Conservation (phyloP, 2,329 filamentous ascomycete species). For the Sphaerulina musiva region DNA sequence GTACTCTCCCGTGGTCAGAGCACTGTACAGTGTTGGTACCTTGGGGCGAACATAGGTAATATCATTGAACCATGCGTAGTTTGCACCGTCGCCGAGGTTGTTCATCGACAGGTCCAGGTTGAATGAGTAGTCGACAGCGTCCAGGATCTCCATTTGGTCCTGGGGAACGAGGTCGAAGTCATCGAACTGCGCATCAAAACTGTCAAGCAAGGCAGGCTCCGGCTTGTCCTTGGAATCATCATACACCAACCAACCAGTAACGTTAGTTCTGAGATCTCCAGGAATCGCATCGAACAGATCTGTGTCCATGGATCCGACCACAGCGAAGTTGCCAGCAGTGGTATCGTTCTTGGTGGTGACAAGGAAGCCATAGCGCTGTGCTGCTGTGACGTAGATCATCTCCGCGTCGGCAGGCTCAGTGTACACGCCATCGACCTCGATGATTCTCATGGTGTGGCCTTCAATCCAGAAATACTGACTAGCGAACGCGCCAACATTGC, state of each 20-base stretch:
- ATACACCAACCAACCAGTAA: conserved; percentile 52
- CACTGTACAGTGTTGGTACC: conserved; percentile 75
- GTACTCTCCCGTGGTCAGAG: conserved; percentile 54
- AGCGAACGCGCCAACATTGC: conserved; percentile 65
- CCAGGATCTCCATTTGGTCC: conserved; percentile 57
- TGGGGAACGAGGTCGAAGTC: conserved; percentile 65
- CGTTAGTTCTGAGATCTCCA: conserved; percentile 58
- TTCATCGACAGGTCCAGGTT: conserved; percentile 57
- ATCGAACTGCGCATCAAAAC: conserved; percentile 60
- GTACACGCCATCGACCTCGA: conserved; percentile 64
- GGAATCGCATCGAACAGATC: conserved; percentile 62
- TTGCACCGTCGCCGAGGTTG: conserved; percentile 59
- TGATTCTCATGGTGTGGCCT: conserved; percentile 57
- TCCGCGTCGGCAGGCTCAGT: conserved; percentile 54
- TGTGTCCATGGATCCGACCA: conserved; percentile 47
- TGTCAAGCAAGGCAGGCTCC: conserved; percentile 50
- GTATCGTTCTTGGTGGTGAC: conserved; percentile 54
- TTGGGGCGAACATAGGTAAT: conserved; percentile 68
- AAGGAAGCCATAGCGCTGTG: conserved; percentile 64
- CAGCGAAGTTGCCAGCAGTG: conserved; percentile 51
- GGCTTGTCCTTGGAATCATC: conserved; percentile 43
- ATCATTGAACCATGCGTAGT: conserved; percentile 60
- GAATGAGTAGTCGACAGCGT: conserved; percentile 57
- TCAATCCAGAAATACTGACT: conserved; percentile 67
- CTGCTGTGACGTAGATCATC: conserved; percentile 60